phyloP scores from a whole-genome alignment of 2,329 filamentous ascomycete genomes.

The Orbilia oligospora region DNA sequence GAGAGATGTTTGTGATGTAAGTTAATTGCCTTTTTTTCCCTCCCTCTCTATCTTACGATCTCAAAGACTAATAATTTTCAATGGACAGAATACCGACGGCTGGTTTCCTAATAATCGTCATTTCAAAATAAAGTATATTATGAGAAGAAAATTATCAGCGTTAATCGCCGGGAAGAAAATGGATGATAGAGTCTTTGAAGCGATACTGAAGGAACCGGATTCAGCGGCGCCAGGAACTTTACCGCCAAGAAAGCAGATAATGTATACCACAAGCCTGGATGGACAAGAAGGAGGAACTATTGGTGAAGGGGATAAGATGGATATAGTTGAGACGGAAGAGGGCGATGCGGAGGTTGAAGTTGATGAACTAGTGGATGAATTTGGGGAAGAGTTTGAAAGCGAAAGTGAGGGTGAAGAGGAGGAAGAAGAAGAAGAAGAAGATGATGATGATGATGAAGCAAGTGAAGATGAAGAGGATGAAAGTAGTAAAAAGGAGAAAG shows the following conservation, averaged over 20 bases:
- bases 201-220: conserved; percentile 68
- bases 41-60: conserved; percentile 73
- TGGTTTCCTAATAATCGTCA: conserved; percentile 88
- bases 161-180: conserved; percentile 68
- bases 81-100: conserved; percentile 72
- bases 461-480: conserved; percentile 62
- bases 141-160: conserved; percentile 83
- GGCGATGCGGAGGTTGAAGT: conserved; percentile 63
- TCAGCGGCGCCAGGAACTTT: conserved; percentile 65
- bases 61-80: conserved; percentile 66
- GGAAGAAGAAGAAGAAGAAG: conserved; percentile 61
- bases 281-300: not conserved
- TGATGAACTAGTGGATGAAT: conserved; percentile 62
- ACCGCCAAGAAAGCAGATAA: conserved; percentile 62
- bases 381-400: conserved; percentile 64
- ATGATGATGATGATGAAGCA: conserved; percentile 61
- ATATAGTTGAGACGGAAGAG: conserved; percentile 64
- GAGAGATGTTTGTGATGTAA: conserved; percentile 62
- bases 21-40: conserved; percentile 58
- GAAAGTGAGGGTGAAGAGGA: conserved; percentile 62
- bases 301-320: conserved; percentile 4
- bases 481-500: conserved; percentile 60
- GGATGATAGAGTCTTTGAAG: conserved; percentile 69
- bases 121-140: conserved; percentile 86
- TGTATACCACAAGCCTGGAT: conserved; percentile 2